phyloP scores from a whole-genome alignment of 345 rosid genomes.

The Jatropha curcas region DNA sequence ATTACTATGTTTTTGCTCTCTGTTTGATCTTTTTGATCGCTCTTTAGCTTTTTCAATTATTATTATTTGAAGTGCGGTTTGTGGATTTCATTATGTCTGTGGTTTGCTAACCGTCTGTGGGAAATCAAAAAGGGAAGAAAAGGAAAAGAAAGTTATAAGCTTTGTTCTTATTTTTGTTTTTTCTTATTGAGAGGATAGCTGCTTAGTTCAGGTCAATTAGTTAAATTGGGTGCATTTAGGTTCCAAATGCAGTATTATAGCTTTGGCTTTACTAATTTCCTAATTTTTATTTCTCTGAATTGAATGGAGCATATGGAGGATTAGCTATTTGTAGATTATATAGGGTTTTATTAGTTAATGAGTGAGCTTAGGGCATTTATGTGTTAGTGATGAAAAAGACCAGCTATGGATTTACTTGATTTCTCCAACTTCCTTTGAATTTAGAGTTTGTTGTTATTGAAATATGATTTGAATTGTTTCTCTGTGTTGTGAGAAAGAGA shows the following conservation, averaged over 20 bases:
- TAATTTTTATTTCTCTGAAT: not conserved
- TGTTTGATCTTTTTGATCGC: not conserved
- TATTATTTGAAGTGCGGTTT: not conserved
- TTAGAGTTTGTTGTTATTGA: not conserved
- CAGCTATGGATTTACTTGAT: not conserved
- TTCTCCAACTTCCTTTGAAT: slow-evolving; percentile 18
- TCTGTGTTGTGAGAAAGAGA: slow-evolving; percentile 5
- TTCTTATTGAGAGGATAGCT: too few species aligned
- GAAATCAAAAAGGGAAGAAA: not conserved
- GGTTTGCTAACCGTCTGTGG: not conserved
- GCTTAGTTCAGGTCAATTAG: not conserved
- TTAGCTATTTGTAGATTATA: not conserved
- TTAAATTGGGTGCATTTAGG: not conserved
- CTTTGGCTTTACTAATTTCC: not conserved
- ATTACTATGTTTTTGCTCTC: not conserved
- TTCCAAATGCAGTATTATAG: not conserved
- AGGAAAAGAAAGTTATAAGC: not conserved
- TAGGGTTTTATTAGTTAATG: not conserved
- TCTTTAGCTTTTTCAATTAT: not conserved
- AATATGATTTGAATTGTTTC: slow-evolving; percentile 4
- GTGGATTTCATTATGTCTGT: not conserved
- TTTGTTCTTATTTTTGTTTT: not conserved
- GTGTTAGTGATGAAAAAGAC: not conserved
- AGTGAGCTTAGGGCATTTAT: slow-evolving; percentile 11
- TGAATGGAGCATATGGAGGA: not conserved